Evolutionary conservation across 2,329 filamentous ascomycete genomes (phyloP).

Genomic region (Phaeosphaeria sp.): DNA sequence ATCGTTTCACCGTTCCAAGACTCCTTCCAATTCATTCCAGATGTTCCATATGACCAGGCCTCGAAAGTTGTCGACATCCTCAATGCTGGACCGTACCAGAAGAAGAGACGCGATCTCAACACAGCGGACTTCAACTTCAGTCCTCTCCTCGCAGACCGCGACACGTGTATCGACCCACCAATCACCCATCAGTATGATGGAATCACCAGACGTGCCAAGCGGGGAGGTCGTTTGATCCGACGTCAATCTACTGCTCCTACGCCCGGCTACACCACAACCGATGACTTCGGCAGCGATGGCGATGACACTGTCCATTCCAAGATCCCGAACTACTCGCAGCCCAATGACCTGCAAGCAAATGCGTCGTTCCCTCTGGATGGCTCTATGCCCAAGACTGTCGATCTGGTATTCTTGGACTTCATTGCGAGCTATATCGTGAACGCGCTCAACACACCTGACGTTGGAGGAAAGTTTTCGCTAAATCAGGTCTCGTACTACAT

Average conservation of each 20-base stretch:
- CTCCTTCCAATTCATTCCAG: constrained; percentile 60
- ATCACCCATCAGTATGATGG: constrained; percentile 36
- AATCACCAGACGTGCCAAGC: constrained; percentile 32
- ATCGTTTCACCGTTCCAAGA: constrained; percentile 65
- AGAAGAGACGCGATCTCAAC: constrained; percentile 43
- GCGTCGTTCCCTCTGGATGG: constrained; percentile 57
- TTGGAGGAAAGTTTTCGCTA: constrained; percentile 41
- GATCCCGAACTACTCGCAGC: constrained; percentile 57
- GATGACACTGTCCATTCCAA: constrained; percentile 62
- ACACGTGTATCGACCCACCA: constrained; percentile 59
- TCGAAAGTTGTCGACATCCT: constrained; percentile 50
- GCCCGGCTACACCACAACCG: constrained; percentile 62
- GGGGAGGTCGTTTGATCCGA: constrained; percentile 55
- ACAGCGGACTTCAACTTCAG: constrained; percentile 47
- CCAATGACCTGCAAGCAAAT: constrained; percentile 59
- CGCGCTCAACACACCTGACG: constrained; percentile 40
- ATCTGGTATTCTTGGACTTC: constrained; percentile 63
- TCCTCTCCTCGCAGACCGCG: constrained; percentile 46
- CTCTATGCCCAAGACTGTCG: constrained; percentile 54
- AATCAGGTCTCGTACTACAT: constrained; percentile 48
- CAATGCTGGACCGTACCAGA: constrained; percentile 52
- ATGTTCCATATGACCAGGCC: constrained; percentile 59
- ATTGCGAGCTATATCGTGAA: constrained; percentile 46
- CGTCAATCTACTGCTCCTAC: constrained; percentile 53
- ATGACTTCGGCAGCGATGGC: constrained; percentile 64